Evolutionary conservation across 345 rosid species (phyloP).

Genomic region (Iberis pinnata): DNA sequence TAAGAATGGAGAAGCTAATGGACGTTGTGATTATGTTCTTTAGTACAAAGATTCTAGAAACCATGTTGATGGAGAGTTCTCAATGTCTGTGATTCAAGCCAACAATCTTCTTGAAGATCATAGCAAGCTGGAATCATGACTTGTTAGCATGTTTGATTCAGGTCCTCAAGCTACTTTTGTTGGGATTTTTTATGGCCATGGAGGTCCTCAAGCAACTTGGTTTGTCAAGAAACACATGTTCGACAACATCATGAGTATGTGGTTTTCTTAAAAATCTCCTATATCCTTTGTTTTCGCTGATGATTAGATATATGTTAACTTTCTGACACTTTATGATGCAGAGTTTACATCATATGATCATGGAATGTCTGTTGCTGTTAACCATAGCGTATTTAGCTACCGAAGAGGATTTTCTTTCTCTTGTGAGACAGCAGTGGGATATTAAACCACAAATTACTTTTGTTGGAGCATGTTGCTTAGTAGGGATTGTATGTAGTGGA

Average conservation of each 20-base stretch:
- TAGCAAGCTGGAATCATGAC: conserved; percentile 33
- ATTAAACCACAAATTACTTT: conserved; percentile 52
- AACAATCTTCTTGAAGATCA: conserved; percentile 35
- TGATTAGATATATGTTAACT: conserved; percentile 18
- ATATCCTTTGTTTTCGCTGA: neutral
- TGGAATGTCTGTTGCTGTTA: conserved; percentile 72
- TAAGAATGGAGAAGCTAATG: conserved; percentile 40
- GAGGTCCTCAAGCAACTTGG: conserved; percentile 35
- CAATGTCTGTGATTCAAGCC: conserved; percentile 38
- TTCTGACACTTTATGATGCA: conserved; percentile 44
- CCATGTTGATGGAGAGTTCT: conserved; percentile 34
- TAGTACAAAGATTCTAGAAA: conserved; percentile 35
- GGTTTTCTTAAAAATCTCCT: neutral
- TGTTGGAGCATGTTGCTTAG: conserved; percentile 54
- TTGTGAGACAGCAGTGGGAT: conserved; percentile 34
- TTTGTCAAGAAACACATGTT: conserved; percentile 30
- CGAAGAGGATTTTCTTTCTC: conserved; percentile 33
- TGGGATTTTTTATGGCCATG: conserved; percentile 36
- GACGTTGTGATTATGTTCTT: conserved; percentile 31
- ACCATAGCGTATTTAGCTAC: conserved; percentile 33
- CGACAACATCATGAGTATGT: conserved; percentile 30
- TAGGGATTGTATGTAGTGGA: conserved; percentile 48
- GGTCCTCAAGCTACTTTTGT: conserved; percentile 37
- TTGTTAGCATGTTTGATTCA: conserved; percentile 27
- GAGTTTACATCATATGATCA: conserved; percentile 69